Evolutionary conservation across 768 basidiomycete genomes (phyloP).

Genomic region (Lactarius sanguifluus): DNA sequence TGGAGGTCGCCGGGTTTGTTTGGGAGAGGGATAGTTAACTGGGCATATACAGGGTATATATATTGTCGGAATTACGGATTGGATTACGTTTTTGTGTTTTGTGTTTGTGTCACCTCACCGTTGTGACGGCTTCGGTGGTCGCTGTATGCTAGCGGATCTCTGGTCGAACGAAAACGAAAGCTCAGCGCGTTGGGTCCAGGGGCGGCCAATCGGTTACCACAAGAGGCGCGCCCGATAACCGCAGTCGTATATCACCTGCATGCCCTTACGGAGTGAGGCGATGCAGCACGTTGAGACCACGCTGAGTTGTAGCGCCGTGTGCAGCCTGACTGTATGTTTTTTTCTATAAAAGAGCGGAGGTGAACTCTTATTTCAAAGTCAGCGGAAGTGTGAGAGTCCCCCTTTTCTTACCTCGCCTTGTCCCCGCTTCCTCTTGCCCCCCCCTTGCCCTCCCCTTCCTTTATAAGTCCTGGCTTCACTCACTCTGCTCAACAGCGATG

Average conservation of each 20-base stretch:
- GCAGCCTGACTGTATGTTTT: background rate
- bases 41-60: conserved; percentile 10
- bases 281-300: conserved; percentile 25
- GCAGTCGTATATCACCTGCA: background rate
- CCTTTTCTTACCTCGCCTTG: no score
- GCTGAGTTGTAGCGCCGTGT: conserved; percentile 19
- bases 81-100: conserved; percentile 2
- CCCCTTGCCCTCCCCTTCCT: background rate
- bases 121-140: conserved; percentile 7
- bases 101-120: conserved; percentile 13
- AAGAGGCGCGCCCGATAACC: background rate
- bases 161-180: conserved; percentile 21
- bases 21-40: conserved; percentile 12
- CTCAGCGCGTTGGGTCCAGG: conserved; percentile 19
- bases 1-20: conserved; percentile 30
- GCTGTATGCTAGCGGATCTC: conserved; percentile 24
- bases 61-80: conserved; percentile 17
- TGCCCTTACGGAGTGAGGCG: conserved; percentile 3
- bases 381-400: conserved; percentile 11
- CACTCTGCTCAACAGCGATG: conserved; percentile 29
- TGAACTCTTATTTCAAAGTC: conserved; percentile 8
- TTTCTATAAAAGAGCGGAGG: conserved; percentile 12
- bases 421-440: background rate
- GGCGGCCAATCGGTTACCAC: conserved; percentile 6
- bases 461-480: conserved; percentile 7